Base-by-base conservation (phyloP, 257 asterid species). In the Nicotiana knightiana region DNA sequence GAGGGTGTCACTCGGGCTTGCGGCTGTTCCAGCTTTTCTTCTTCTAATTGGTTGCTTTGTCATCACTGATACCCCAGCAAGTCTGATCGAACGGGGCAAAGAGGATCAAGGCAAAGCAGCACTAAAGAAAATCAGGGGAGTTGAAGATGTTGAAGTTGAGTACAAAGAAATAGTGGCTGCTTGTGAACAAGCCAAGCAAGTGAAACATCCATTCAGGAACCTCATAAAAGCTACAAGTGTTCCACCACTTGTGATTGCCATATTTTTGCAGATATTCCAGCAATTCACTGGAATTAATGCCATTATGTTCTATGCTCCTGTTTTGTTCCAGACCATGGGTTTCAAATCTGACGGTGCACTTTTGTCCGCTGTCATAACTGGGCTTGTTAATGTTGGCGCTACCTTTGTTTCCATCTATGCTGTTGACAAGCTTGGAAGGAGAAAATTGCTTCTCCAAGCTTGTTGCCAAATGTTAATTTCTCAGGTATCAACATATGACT, bases 211-310 rank as follows among this genome's bases (percentile, higher is more conserved):
- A 0, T 91, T 86, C 86, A 85, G 68, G 87, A 91, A 87, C 6
- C 82, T 94, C 55, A 32, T 90, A 85, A 86, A 82, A 30, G 65
- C 63, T 18, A 26, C 86, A 0, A 84, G 92, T 46, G 1, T 92
- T 30, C 98, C 98, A 0, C 89, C 97, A 0, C 63, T 93, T 6
- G 58, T 85, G 2, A 78, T 90, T 16, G 81, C 90, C 3, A 30
- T 83, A 0, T 10, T 39, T 2, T 68, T 93, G 21, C 97, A 92
- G 82, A 33, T 92, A 16, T 93, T 92, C 86, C 97, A 93, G 85
- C 97, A 93, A 88, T 84, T 89, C n/a, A 92, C 95, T 0, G 97
- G 97, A 33, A 92, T 93, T 17, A 93, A 91, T 17, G 97, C 95
- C 0, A 86, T 92, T 68, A 91, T 93, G 97, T 93, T 93, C 84